Conservation (phyloP, 495 filamentous ascomycete genomes). For the Staphylotrichum longicolle region DNA sequence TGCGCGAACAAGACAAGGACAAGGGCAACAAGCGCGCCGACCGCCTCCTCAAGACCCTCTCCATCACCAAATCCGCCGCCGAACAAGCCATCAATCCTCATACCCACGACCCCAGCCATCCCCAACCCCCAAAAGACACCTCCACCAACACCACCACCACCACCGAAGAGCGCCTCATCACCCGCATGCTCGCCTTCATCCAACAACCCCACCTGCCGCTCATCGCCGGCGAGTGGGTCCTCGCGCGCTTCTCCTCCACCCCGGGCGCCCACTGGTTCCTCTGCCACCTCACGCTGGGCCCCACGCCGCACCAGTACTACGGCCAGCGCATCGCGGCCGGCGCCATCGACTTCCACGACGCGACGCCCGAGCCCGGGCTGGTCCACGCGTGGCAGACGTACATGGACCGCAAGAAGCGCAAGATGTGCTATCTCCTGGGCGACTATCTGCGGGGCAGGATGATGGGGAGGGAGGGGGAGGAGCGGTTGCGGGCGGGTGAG, state of each 20-base stretch:
- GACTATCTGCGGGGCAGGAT: constrained; percentile 23
- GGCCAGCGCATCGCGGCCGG: constrained; percentile 41
- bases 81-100: not conserved
- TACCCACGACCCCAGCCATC: not conserved
- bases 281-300: constrained; percentile 44
- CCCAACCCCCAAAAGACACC: not conserved
- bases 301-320: constrained; percentile 36
- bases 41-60: constrained; percentile 11
- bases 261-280: constrained; percentile 49
- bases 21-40: constrained; percentile 19
- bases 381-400: constrained; percentile 41
- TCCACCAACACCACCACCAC: constrained; percentile 10
- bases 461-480: constrained; percentile 17
- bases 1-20: constrained; percentile 22
- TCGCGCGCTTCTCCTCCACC: constrained; percentile 45
- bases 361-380: constrained; percentile 38
- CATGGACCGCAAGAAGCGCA: constrained; percentile 42
- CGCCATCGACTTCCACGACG: constrained; percentile 40
- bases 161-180: constrained; percentile 36
- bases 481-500: constrained; percentile 7
- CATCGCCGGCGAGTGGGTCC: constrained; percentile 50
- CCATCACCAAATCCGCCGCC: not conserved
- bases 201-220: constrained; percentile 39
- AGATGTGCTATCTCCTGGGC: constrained; percentile 38
- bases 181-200: constrained; percentile 44